Conservation (phyloP, 345 rosid species). For the Boechera stricta region DNA sequence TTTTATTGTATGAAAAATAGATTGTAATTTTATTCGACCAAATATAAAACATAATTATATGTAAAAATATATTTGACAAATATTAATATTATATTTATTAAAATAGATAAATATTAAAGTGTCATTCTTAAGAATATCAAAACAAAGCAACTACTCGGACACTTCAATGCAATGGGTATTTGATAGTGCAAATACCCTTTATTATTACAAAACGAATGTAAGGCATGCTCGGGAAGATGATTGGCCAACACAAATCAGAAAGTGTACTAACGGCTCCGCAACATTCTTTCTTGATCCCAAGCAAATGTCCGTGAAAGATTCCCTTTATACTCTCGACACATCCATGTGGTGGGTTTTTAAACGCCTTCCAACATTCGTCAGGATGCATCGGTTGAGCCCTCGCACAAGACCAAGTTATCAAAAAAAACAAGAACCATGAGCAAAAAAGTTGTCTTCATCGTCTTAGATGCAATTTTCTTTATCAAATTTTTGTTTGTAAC, state of each 20-base stretch:
- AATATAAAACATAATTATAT: not conserved
- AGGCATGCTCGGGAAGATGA: not conserved
- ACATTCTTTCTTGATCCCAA: constrained; percentile 21
- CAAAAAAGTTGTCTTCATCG: not conserved
- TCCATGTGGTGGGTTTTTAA: not conserved
- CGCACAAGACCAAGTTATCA: not conserved
- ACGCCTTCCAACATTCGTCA: not conserved
- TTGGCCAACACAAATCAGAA: constrained; percentile 23
- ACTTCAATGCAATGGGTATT: not conserved
- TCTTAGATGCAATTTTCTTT: not conserved
- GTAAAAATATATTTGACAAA: too few relatives aligned
- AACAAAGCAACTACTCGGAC: not conserved
- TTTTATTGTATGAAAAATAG: not conserved
- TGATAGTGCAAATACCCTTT: not conserved
- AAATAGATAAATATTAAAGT: not conserved
- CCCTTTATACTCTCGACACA: not conserved
- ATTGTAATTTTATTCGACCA: not conserved
- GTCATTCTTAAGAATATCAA: not conserved
- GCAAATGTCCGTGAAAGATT: not conserved
- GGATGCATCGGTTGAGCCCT: not conserved
- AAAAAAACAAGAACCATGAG: not conserved
- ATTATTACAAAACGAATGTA: constrained; percentile 12
- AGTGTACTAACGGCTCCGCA: not conserved
- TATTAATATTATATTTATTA: too few relatives aligned
- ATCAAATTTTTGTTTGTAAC: not conserved